phyloP scores from a whole-genome alignment of 768 basidiomycete species.

The Pleurotus pulmonarius region DNA sequence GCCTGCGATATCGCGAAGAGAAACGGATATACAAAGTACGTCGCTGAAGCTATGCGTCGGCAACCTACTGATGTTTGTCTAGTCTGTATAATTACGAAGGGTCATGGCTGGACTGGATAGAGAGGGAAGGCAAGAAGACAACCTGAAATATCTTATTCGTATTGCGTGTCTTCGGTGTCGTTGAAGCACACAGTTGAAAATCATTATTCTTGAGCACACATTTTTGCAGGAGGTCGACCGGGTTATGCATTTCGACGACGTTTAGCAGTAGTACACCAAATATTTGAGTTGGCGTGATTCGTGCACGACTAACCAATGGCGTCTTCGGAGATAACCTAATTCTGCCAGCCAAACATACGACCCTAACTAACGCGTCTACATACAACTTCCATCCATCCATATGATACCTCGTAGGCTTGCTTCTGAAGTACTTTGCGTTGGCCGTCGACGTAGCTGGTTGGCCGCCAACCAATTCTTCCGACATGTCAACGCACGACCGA shows the following conservation, averaged over 20 bases:
- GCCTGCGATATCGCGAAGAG: conserved; percentile 80
- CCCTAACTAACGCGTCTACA: conserved; percentile 16
- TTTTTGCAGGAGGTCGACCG: too few relatives aligned
- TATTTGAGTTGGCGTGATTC: too few relatives aligned
- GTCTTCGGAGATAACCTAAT: background rate
- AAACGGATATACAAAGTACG: conserved; percentile 80
- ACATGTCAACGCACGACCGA: conserved; percentile 8
- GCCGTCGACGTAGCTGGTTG: conserved; percentile 12
- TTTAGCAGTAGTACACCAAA: too few relatives aligned
- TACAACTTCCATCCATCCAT: conserved; percentile 9
- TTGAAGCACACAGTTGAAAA: too few relatives aligned
- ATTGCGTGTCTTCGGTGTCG: too few relatives aligned
- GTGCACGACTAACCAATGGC: background rate
- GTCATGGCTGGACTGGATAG: conserved; percentile 86
- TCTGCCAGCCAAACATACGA: conserved; percentile 19
- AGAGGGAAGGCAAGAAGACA: conserved; percentile 36
- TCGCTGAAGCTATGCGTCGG: conserved; percentile 5
- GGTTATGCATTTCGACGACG: too few relatives aligned
- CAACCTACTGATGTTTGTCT: conserved; percentile 1
- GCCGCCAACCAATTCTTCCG: conserved; percentile 14
- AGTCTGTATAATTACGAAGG: conserved; percentile 78
- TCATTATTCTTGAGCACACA: too few relatives aligned
- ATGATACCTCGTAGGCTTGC: conserved; percentile 23
- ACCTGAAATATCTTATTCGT: conserved; percentile 3
- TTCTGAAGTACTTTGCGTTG: conserved; percentile 7